phyloP scores from a whole-genome alignment of 176 grass and related monocot species.

The Carex myosuroides region DNA sequence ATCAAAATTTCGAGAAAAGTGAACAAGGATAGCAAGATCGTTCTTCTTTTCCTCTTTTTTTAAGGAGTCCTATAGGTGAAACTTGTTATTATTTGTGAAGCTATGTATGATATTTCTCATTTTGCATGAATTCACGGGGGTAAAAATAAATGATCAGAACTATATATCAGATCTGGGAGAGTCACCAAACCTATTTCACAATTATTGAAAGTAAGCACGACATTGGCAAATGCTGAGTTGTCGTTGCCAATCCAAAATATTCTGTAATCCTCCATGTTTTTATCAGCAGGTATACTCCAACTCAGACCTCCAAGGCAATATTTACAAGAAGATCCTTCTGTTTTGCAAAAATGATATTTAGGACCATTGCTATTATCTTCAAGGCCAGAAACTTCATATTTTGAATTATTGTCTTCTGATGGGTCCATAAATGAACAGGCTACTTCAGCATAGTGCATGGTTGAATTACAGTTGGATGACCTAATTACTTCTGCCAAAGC shows the following conservation, averaged over 20 bases:
- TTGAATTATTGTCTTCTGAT: slow-evolving; percentile 30
- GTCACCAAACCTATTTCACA: slow-evolving; percentile 69
- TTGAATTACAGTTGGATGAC: slow-evolving; percentile 25
- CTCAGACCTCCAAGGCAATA: slow-evolving; percentile 67
- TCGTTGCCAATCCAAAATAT: slow-evolving; percentile 88
- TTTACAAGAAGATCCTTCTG: slow-evolving; percentile 25
- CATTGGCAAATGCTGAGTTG: slow-evolving; percentile 75
- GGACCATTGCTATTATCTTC: slow-evolving; percentile 25
- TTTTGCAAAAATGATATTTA: slow-evolving; percentile 30
- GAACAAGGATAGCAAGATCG: background rate
- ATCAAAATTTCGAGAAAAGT: background rate
- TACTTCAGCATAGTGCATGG: slow-evolving; percentile 52
- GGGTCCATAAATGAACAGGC: slow-evolving; percentile 57
- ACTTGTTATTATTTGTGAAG: background rate
- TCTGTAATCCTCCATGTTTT: slow-evolving; percentile 67
- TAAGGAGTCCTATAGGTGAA: background rate
- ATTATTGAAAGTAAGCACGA: slow-evolving; percentile 87
- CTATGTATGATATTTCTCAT: slow-evolving; percentile 3
- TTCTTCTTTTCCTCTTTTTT: background rate
- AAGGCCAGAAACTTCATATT: slow-evolving; percentile 15
- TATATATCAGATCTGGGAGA: background rate
- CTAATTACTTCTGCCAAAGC: slow-evolving; percentile 25
- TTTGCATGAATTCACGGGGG: background rate
- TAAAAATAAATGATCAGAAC: background rate
- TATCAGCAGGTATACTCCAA: slow-evolving; percentile 45